A percentile compares a stretch with the other conserved stretches of the same genome.
Evolutionary conservation across 2,329 filamentous ascomycete species (phyloP).

Genomic region (Dryadomyces quercivorus): DNA sequence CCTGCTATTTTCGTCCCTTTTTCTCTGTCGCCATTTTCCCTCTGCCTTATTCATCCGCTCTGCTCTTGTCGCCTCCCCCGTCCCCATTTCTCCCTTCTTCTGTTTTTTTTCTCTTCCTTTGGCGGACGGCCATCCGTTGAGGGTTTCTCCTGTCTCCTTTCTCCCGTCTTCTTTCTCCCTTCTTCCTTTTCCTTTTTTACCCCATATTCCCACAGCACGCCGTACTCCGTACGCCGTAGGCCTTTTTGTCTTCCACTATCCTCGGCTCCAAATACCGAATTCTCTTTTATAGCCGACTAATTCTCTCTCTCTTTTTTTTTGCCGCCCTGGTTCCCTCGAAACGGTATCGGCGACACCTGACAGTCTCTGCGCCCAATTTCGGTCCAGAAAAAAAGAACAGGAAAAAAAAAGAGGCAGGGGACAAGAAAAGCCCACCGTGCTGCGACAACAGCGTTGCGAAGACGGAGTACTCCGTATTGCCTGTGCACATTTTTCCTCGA

Average conservation of each 20-base stretch:
- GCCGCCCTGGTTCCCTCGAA: not conserved
- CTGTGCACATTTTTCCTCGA: not conserved
- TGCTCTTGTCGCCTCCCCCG: too few relatives aligned
- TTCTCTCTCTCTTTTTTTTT: not conserved
- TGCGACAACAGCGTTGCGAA: not conserved
- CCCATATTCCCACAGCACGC: too few relatives aligned
- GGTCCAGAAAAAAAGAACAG: not conserved
- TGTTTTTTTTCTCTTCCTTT: not conserved
- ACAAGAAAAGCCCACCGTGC: not conserved
- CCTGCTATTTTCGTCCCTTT: not conserved
- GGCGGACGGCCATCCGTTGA: too few relatives aligned
- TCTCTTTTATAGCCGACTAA: not conserved
- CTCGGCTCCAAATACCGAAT: too few relatives aligned
- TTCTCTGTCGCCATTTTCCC: not conserved
- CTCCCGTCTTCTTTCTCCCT: too few relatives aligned
- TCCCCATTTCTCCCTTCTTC: not conserved
- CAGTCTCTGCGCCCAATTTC: not conserved
- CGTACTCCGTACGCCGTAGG: too few relatives aligned
- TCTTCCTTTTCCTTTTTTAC: too few relatives aligned
- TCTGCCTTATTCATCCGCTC: not conserved
- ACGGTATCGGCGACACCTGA: conserved; percentile 11
- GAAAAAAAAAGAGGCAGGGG: not conserved
- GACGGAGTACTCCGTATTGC: not conserved
- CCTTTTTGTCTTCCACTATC: too few relatives aligned
- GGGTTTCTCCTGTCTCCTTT: too few relatives aligned